Percentiles rank a stretch among this genome's conserved stretches.
phyloP scores from a whole-genome alignment of 441 rosid species.

The Capsella rubella region DNA sequence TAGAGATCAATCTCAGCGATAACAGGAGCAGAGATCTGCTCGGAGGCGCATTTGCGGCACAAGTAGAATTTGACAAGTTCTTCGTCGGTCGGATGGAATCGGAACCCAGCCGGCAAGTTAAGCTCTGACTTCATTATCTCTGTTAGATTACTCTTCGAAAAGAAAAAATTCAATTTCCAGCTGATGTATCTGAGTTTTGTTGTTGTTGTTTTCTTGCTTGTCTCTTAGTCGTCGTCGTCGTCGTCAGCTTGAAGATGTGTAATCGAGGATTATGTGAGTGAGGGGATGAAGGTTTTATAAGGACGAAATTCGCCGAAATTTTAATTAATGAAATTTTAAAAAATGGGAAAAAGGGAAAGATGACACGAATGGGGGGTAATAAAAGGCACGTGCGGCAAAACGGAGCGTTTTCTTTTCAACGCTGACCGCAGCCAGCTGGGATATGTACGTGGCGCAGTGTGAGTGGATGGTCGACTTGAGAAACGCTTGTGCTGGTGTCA shows the following conservation, averaged over 20 bases:
- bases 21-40: slow-evolving; percentile 69
- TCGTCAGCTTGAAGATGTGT: slow-evolving; percentile 33
- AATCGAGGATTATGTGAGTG: slow-evolving; percentile 38
- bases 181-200: slow-evolving; percentile 8
- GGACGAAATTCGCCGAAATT: slow-evolving; percentile 46
- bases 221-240: not conserved
- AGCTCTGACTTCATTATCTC: slow-evolving; percentile 57
- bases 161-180: not conserved
- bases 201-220: no score
- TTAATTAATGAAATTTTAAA: slow-evolving; percentile 1
- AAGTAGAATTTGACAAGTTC: slow-evolving; percentile 89
- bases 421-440: slow-evolving; percentile 60
- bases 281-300: slow-evolving; percentile 44
- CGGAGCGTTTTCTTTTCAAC: slow-evolving; percentile 42
- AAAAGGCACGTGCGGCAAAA: slow-evolving; percentile 44
- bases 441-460: slow-evolving; percentile 27
- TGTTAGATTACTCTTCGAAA: not conserved
- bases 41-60: slow-evolving; percentile 69
- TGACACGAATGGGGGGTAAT: slow-evolving; percentile 19
- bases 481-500: slow-evolving; percentile 49
- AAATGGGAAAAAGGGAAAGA: not conserved
- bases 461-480: slow-evolving; percentile 19
- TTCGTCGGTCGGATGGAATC: slow-evolving; percentile 96
- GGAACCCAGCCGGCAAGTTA: slow-evolving; percentile 82
- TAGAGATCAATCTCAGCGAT: slow-evolving; percentile 92